These are phyloP conservation scores for Pinus taeda DNA, from an alignment of 75 land plant genomes.

Conservation along the genomic window DNA sequence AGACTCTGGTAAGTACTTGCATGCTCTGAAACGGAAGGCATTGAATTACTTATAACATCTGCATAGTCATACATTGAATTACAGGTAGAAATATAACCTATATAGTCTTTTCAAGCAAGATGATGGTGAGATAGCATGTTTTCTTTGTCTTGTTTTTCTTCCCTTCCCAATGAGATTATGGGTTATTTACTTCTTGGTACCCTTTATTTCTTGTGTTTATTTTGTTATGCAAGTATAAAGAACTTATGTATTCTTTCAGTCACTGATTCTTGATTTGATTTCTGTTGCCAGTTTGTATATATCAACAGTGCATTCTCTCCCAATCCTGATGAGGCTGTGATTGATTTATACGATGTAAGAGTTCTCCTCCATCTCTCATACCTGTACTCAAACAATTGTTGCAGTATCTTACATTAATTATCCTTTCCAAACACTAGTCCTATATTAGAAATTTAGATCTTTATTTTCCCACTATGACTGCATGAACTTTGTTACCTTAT, in stretches of 20 bases:
- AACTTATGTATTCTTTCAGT: too few relatives aligned
- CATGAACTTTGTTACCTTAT: too few relatives aligned
- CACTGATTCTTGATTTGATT: neutral
- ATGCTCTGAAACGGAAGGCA: neutral
- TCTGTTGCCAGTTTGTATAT: conserved; percentile 70
- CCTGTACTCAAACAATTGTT: too few relatives aligned
- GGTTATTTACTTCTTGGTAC: neutral
- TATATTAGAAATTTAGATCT: too few relatives aligned
- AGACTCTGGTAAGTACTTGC: conserved; percentile 59
- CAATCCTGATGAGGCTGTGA: conserved; percentile 80
- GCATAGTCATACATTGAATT: neutral
- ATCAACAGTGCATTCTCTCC: conserved; percentile 93
- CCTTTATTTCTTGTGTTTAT: neutral
- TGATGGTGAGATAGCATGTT: neutral
- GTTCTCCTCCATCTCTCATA: neutral
- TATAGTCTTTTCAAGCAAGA: neutral
- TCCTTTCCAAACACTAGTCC: too few relatives aligned
- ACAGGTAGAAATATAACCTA: neutral
- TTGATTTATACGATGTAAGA: conserved; percentile 84
- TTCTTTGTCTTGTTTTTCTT: neutral
- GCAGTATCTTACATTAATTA: too few relatives aligned
- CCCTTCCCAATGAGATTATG: too few relatives aligned
- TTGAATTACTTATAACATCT: neutral
- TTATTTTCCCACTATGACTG: too few relatives aligned
- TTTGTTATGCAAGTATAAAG: neutral